Base-by-base conservation (phyloP, 169 alveolate species). In the Plasmodium gallinaceum region DNA sequence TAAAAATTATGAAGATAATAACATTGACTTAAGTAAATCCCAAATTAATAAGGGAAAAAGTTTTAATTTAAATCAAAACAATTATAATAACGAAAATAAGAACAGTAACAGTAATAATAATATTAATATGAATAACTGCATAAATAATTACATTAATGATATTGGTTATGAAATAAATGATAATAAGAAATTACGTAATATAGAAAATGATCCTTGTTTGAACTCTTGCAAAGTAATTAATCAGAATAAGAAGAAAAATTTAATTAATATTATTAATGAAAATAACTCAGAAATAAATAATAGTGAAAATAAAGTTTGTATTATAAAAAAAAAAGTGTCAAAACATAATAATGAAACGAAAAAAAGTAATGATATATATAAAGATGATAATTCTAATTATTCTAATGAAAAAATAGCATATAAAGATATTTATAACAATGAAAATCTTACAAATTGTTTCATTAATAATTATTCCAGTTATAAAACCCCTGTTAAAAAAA, bases 41-140 rank as follows among this genome's bases (percentile, higher is more conserved):
- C 7, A 6, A 16, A 65, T 14, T 42, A 65, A 26, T 65, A 65
- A 39, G 6, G 32, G 39, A 1, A 32, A 2, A 1, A 32, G 39
- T 32, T 32, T 26, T 7, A 32, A 39, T 4, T 26, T 10, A 32
- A 65, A 65, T 14, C 22, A 16, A 32, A 18, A 12, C 5, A 32
- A 65, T 7, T 24, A 26, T 65, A 65, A 32, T 12, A 26, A 9
- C 20, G 54, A 61, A 7, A 18, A 73, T 24, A 42, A 32, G 18
- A 14, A 24, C 58, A 46, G 45, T 73, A 39, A 73, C 1, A n/a
- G 26, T 14, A 73, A 54, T 45, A 73, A 5, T 73, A 24, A 20
- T 39, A 57, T 10, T 73, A 51, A 7, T 20, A 66, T 7, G 9
- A 65, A 8, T 32, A 66, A 66, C 24, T 9, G 22, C 24, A 18